phyloP scores from a whole-genome alignment of 768 basidiomycete species.

The Dentipellis sp. region DNA sequence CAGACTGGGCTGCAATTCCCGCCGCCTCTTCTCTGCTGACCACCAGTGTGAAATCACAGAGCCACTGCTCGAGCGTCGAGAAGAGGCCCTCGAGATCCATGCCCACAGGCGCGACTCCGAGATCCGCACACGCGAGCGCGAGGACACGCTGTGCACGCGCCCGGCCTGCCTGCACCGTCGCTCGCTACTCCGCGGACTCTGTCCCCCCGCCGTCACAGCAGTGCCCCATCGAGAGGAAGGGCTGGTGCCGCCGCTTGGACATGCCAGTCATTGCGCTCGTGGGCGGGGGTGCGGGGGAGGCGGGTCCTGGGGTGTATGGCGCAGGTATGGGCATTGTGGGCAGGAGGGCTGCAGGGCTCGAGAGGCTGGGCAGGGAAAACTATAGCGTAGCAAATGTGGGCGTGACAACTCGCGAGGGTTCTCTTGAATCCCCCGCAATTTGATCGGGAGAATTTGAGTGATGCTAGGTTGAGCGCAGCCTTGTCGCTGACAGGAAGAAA shows the following conservation, averaged over 20 bases:
- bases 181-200: conserved; percentile 35
- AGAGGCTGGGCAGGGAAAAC: conserved; percentile 13
- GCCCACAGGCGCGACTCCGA: conserved; percentile 44
- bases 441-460: conserved; percentile 97
- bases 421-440: conserved; percentile 96
- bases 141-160: conserved; percentile 29
- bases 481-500: conserved; percentile 59
- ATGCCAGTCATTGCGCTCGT: conserved; percentile 53
- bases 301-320: conserved; percentile 11
- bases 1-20: conserved; percentile 97
- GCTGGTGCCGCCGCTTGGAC: conserved; percentile 71
- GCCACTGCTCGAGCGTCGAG: conserved; percentile 59
- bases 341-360: conserved; percentile 32
- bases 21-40: conserved; percentile 94
- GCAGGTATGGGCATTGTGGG: conserved; percentile 19
- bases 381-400: conserved; percentile 45
- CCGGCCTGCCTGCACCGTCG: conserved; percentile 51
- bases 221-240: conserved; percentile 40
- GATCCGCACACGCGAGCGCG: conserved; percentile 2
- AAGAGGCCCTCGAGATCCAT: conserved; percentile 47
- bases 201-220: conserved; percentile 33
- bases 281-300: conserved; percentile 30
- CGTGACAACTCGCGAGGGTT: conserved; percentile 95
- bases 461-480: conserved; percentile 86
- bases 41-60: conserved; percentile 94